Evolutionary conservation across 2,329 filamentous ascomycete genomes (phyloP), one percentile per base, ranked within the genome.

Genomic region (Arthrobotrys pseudoclavata): DNA sequence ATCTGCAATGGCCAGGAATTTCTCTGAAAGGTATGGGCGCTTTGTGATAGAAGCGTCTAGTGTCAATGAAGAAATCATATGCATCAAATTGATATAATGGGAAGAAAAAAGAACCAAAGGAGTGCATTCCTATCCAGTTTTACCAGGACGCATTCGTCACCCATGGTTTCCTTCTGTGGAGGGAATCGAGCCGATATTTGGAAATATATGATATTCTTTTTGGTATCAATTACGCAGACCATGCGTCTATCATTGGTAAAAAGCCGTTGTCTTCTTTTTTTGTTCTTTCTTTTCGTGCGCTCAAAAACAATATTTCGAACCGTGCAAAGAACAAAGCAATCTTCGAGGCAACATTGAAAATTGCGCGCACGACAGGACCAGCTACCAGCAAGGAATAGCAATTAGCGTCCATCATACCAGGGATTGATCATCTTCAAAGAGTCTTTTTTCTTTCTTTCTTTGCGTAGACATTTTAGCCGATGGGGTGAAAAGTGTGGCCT

Each of bases 111-210:
- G 31, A 57, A 57, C 40, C 50, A 15, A 66, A 68, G 42, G 61
- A 62, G 68, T 71, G 74, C 74, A 77, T 77, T 77, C 74, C 61
- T 71, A 68, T 53, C 60, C 67, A 31, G 66, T 70, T 64, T 69
- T 68, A 77, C 67, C 53, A 77, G 42, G 72, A 77, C 74, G 74
- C 74, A 77, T 77, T 71, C 74, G 74, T 70, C 61, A 77, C 67
- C 48, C 53, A 18, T 62, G 55, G 29, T 50, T 69, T 67, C 34
- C 42, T 47, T 61, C 70, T 70, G n/a, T 68, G 60, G 67, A 71
- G 67, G 67, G 67, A 77, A 77, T 77, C 67, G 74, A 77, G 67
- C 67, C 74, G 67, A 62, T 26, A 48, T 70, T 60, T 61, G 68
- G 61, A 69, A 52, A 68, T 68, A 77, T 77, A 77, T 77, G 61